Conservation (phyloP, 331 rosid genomes). For the Telfairia occidentalis region DNA sequence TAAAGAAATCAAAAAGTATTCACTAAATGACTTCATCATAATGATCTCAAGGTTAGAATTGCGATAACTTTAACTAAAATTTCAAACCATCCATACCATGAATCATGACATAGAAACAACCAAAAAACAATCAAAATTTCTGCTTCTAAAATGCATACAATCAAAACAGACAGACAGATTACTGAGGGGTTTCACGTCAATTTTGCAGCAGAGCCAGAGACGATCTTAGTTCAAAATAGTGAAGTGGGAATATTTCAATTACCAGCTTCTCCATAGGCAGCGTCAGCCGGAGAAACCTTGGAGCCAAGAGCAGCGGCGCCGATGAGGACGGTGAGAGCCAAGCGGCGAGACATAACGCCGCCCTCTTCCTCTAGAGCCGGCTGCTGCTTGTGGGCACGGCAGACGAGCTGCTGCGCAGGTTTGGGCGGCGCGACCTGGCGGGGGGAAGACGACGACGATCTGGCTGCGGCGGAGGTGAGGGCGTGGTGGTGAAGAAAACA, state of each 20-base stretch:
- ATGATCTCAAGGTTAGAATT: neutral
- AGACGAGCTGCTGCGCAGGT: slow-evolving; percentile 43
- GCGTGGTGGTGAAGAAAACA: slow-evolving; percentile 84
- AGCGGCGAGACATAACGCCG: slow-evolving; percentile 47
- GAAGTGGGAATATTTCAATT: neutral
- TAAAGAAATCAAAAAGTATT: neutral
- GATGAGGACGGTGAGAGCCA: slow-evolving; percentile 73
- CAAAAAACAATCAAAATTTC: neutral
- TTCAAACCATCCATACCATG: neutral
- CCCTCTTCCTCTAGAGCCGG: slow-evolving; percentile 26
- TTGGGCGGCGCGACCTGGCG: slow-evolving; percentile 35
- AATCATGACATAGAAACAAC: neutral
- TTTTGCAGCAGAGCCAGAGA: neutral
- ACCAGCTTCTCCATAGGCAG: slow-evolving; percentile 95
- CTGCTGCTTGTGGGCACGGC: slow-evolving; percentile 82
- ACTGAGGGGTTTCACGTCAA: neutral
- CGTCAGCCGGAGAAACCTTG: slow-evolving; percentile 84
- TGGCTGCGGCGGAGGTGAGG: slow-evolving; percentile 36
- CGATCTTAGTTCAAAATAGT: neutral
- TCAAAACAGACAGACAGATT: no score
- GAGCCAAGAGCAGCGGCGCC: slow-evolving; percentile 85
- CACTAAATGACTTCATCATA: neutral
- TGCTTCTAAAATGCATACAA: neutral
- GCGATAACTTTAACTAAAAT: neutral
- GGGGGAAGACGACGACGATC: slow-evolving; percentile 32